Evolutionary conservation across 2,329 filamentous ascomycete genomes (phyloP).

Genomic region (Ophiosphaerella herpotricha): DNA sequence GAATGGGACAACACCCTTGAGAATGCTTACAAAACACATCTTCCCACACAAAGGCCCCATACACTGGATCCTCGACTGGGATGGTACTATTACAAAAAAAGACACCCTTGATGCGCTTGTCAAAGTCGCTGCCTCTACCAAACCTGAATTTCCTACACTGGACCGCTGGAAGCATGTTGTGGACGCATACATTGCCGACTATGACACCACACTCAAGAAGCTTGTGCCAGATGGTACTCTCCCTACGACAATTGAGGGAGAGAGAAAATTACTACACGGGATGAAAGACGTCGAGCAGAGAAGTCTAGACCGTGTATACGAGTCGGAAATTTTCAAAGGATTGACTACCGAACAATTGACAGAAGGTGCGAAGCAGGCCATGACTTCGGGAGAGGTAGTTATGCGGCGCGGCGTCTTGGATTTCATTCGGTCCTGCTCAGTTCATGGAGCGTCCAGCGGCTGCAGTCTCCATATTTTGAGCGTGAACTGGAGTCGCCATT

Average conservation of each 20-base stretch:
- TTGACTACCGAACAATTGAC: conserved; percentile 40
- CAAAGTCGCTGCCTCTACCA: conserved; percentile 40
- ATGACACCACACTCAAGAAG: conserved; percentile 34
- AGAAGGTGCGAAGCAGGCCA: conserved; percentile 26
- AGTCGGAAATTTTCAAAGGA: conserved; percentile 47
- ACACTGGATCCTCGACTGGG: conserved; percentile 53
- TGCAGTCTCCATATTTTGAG: conserved; percentile 46
- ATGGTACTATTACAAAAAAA: conserved; percentile 52
- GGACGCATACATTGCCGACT: conserved; percentile 50
- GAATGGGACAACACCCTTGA: not conserved
- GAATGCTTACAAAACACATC: conserved; percentile 16
- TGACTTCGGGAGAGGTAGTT: conserved; percentile 37
- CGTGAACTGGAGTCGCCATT: conserved; percentile 54
- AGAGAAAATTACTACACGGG: conserved; percentile 45
- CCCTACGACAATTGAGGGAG: conserved; percentile 39
- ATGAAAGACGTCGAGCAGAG: conserved; percentile 46
- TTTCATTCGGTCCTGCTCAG: conserved; percentile 33
- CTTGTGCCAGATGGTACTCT: conserved; percentile 30
- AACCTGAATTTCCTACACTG: conserved; percentile 21
- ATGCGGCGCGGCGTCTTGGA: conserved; percentile 45
- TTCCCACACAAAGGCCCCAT: conserved; percentile 18
- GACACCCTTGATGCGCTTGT: conserved; percentile 53
- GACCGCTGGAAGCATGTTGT: conserved; percentile 47
- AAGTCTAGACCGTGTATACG: conserved; percentile 48
- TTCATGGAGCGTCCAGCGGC: not conserved